Evolutionary conservation across 139 green algal species (phyloP), one percentile per base, ranked within the genome.

Genomic region (Coccomyxa sp.): DNA sequence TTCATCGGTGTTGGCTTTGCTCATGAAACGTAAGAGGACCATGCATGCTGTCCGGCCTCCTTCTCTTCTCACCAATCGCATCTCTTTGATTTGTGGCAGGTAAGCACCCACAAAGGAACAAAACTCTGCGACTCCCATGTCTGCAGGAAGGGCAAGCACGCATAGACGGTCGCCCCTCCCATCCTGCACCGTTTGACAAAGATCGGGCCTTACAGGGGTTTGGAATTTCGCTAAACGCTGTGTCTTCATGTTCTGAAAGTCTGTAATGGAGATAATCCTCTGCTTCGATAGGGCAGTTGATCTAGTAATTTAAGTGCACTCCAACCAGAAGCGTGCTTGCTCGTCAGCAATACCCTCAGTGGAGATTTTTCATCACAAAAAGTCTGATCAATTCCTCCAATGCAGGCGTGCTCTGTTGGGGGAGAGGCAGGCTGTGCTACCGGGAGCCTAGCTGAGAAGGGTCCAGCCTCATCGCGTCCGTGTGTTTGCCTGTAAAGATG

Each of bases 41-140:
- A 98, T 95, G 90, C 95, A 98, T 30, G 83, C n/a, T 57, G 77
- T 38, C 13, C 32, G 80, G 59, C 27, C 84, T 28, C 85, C 90
- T 59, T 95, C 91, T 0, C 91, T 83, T 28, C 93, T 87, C 82
- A 99, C 89, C 57, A 99, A 89, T 4, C 95, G 89, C 88, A 98
- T 92, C 58, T 92, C 83, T 3, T 81, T 86, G 7, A 92, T 82
- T 14, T 89, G 76, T 23, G 83, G 77, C 58, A 98, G 89, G 88
- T 96, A 94, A 3, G 87, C 90, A 0, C 94, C 94, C 18, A 95
- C 88, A 83, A 98, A 98, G 31, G 90, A 89, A 82, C 94, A 98
- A 80, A 98, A 96, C 60, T 98, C 94, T 9, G 94, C 88, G 27
- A 98, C 91, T 1, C 92, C 91, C 89, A 99, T 95, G 87, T 98